These are phyloP conservation scores for Wallacemonas sp. DNA, from an alignment of 208 protist species.

Conservation along the genomic window DNA sequence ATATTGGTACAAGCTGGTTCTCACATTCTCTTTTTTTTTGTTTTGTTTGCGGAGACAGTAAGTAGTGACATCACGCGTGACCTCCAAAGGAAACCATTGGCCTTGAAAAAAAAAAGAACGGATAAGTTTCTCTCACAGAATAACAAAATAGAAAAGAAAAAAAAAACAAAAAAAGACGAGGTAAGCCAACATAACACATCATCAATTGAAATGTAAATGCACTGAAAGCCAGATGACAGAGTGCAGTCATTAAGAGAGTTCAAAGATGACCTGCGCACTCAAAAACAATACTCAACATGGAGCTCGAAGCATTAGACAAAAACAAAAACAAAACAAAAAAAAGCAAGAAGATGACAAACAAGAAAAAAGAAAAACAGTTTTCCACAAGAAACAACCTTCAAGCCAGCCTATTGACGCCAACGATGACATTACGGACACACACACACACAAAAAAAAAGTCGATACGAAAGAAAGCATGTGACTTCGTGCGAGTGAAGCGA, in stretches of 20 bases:
- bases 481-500: too few relatives aligned
- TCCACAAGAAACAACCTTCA: too few relatives aligned
- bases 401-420: too few relatives aligned
- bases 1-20: too few relatives aligned
- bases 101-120: neutral
- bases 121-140: too few relatives aligned
- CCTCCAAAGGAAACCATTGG: neutral
- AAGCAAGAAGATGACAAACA: neutral
- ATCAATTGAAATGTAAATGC: too few relatives aligned
- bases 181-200: neutral
- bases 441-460: too few relatives aligned
- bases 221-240: neutral
- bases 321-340: slow-evolving; percentile 8
- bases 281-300: neutral
- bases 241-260: slow-evolving; percentile 11
- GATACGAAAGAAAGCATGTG: too few relatives aligned
- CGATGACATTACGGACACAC: neutral
- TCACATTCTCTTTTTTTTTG: too few relatives aligned
- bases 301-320: neutral
- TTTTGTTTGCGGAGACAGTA: neutral
- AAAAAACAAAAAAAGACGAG: slow-evolving; percentile 7
- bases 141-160: slow-evolving; percentile 16
- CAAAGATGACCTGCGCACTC: too few relatives aligned
- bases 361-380: slow-evolving; percentile 2
- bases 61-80: too few relatives aligned